Evolutionary conservation across 345 rosid species (phyloP), one percentile per base, ranked within the genome.

Genomic region (Moricandia moricandioides): DNA sequence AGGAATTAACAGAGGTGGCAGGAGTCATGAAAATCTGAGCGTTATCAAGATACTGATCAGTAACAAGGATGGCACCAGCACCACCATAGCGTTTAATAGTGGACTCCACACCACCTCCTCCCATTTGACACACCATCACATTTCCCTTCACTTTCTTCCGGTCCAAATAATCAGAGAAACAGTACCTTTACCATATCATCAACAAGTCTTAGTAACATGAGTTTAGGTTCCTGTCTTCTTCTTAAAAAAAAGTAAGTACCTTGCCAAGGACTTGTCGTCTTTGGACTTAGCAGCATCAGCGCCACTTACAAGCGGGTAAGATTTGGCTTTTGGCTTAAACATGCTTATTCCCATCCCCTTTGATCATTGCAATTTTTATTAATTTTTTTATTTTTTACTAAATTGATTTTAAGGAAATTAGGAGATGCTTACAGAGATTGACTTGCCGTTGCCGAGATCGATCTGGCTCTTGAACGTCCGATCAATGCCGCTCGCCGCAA

Each of bases 1-100:
- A 83, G 75, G 0, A 60, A 70, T 87, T 89, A 62, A 91, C 94
- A 84, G 86, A 39, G 2, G 98, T 88, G 9, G 83, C 88, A 0
- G 97, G 94, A 37, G 90, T 85, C 96, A 91, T 93, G 82, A 78
- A 93, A 61, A 93, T 80, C 62, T 78, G 83, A 30, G 98, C 96
- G 58, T 85, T 77, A 75, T 93, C 97, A 56, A 93, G 91, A 79
- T 59, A 86, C 27, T 55, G 81, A 24, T 35, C 78, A 65, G 83
- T 86, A 14, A 78, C 86, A 2, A 93, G 6, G 51, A 91, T 78
- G 0, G 83, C 67, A 30, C 96, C 98, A 43, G 82, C 55, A 7
- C 96, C 98, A 65, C 96, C 97, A 7, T 72, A 73, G 11, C 82
- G 77, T 76, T 88, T 86, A 27, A 91, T 83, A 40, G 86, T 83